Base-by-base conservation (phyloP, 495 filamentous ascomycete genomes). In the Hypomontagnella submonticulosa region DNA sequence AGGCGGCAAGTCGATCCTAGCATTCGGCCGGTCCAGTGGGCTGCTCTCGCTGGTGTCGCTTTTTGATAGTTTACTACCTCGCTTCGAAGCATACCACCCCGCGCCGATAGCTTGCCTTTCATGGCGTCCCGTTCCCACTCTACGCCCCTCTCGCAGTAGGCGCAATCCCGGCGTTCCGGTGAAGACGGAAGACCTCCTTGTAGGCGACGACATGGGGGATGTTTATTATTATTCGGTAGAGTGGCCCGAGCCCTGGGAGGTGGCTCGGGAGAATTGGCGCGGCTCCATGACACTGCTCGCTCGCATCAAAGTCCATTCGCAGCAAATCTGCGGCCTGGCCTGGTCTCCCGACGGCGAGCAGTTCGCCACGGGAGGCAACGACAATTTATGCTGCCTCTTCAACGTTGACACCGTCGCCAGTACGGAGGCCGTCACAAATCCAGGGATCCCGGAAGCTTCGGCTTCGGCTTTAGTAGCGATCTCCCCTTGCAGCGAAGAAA, bases 351-450 rank as follows among this genome's bases (percentile, higher is more conserved):
- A 92, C 69, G 90, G 92, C 1, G 79, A 81, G 0, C 84, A 86
- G 47, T 92, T 99, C 74, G 93, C 91, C 30, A 91, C 90, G 8
- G 93, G 94, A 10, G 93, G 92, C 42, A 97, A 99, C 71, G 95
- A 99, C 77, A 97, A 98, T 69, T 71, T 83, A 0, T 95, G 93
- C 64, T 90, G 88, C 69, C 80, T 98, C 10, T 98, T 96, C 76
- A 86, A 93, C 37, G 80, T 86, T 9, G 75, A 79, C 32, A 84
- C 87, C 30, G 79, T 96, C 15, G 70, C 91, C 12, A 75, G 71
- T 15, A 36, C 51, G 1, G 59, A 42, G 55, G 37, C 30, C 44
- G 47, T 34, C 36, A 66, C 20, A 38, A 69, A 10, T 38, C 13
- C 43, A 23, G 20, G 20, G 10, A 1, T 46, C 16, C 53, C 47